Evolutionary conservation across 345 rosid species (phyloP), one percentile per base, ranked within the genome.

Genomic region (Eucalyptus dawsonii): DNA sequence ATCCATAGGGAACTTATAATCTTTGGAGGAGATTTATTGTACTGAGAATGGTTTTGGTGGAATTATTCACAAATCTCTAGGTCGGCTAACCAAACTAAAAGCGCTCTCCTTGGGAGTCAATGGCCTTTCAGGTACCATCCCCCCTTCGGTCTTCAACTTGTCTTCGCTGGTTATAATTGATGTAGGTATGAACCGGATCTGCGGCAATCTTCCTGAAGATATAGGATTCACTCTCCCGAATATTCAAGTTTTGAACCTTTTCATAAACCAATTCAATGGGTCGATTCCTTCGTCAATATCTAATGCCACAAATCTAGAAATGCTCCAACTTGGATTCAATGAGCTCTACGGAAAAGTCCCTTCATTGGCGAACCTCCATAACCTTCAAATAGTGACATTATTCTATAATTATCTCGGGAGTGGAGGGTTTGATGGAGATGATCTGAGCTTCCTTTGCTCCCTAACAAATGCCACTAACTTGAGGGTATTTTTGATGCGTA

Each of bases 91-190:
- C 50, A 83, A 14, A 7, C 21, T 40, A 45, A 25, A 21, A 11
- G 29, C 0, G 3, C 9, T 37, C 9, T 15, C 9, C 34, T 49
- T 83, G 50, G 19, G 10, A 44, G 0, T 22, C 6, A 90, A 92
- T 27, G 62, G 37, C 34, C 47, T 91, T 29, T 90, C 88, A 1
- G 93, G 91, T 54, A 37, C 37, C 11, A 89, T 93, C 34, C 93
- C 93, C 14, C 87, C 90, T 1, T 89, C 90, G 2, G 8, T 93
- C 3, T 92, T 76, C 91, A 94, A 93, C 88, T 86, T 90, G 15
- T 90, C 93, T 34, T 89, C 89, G 3, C 1, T 91, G 25, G 15
- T 15, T 17, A 6, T 0, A 4, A 25, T 93, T 1, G n/a, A 69
- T 5, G 7, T 92, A 2, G 6, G 45, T 5, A 2, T 1, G 0